Evolutionary conservation across 208 protist genomes (phyloP).

Genomic region (Leishmania martiniquensis): DNA sequence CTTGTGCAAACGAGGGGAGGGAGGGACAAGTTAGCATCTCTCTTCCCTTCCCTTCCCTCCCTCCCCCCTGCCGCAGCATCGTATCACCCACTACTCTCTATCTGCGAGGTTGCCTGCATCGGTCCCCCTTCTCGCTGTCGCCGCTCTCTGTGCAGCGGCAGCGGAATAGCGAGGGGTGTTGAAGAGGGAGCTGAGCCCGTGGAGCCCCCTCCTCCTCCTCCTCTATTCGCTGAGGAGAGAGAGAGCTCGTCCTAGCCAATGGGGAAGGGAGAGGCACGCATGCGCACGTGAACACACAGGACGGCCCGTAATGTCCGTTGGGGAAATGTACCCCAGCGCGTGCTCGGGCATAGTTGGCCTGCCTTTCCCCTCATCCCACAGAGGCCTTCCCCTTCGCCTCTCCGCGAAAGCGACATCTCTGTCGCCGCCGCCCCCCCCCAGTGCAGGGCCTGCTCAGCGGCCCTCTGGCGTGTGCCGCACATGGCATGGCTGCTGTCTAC

Average conservation of each 20-base stretch:
- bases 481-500: background rate
- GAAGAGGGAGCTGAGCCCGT: background rate
- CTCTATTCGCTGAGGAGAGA: background rate
- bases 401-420: background rate
- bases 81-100: too few relatives aligned
- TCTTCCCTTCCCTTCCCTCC: background rate
- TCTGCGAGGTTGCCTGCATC: too few relatives aligned
- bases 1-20: too few relatives aligned
- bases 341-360: background rate
- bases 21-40: too few relatives aligned
- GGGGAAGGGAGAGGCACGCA: background rate
- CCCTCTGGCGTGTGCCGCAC: background rate
- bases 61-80: too few relatives aligned
- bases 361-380: background rate
- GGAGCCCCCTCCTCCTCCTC: too few relatives aligned
- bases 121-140: background rate
- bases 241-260: background rate
- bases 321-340: background rate
- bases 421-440: background rate
- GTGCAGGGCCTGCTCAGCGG: background rate
- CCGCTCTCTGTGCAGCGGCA: background rate
- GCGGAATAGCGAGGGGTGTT: background rate
- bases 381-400: background rate
- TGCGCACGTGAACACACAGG: background rate
- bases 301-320: background rate